Evolutionary conservation across 2,329 filamentous ascomycete species (phyloP).

Genomic region (Colletotrichum paranaense): DNA sequence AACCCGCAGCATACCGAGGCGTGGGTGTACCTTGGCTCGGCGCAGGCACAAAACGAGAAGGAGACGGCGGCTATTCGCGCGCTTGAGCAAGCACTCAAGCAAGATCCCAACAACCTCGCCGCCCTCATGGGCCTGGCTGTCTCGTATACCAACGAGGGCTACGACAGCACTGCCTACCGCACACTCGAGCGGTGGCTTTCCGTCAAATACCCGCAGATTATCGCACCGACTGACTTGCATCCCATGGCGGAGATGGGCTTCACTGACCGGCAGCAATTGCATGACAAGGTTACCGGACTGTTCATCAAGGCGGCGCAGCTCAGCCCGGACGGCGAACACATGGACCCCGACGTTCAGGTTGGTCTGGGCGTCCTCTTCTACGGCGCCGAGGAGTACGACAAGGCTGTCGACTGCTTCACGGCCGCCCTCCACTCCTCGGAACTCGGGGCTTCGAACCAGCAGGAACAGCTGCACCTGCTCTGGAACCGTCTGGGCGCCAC

Average conservation of each 20-base stretch:
- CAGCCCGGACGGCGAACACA: constrained; percentile 90
- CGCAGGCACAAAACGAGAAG: constrained; percentile 98
- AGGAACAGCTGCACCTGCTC: constrained; percentile 88
- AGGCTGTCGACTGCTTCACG: constrained; percentile 98
- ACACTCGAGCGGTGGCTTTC: constrained; percentile 97
- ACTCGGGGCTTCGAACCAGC: constrained; percentile 83
- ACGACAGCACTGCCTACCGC: constrained; percentile 95
- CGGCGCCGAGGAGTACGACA: constrained; percentile 96
- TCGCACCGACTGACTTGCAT: constrained; percentile 77
- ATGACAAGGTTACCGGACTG: constrained; percentile 88
- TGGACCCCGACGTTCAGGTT: constrained; percentile 99
- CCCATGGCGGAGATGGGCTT: constrained; percentile 88
- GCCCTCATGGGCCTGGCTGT: constrained; percentile 96
- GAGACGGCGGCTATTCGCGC: constrained; percentile 95
- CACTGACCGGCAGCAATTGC: constrained; percentile 89
- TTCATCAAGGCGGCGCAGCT: constrained; percentile 95
- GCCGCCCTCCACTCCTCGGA: constrained; percentile 89
- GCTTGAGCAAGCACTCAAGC: constrained; percentile 88
- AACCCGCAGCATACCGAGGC: constrained; percentile 89
- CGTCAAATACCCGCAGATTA: constrained; percentile 90
- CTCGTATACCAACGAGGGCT: constrained; percentile 98
- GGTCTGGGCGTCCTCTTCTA: constrained; percentile 97
- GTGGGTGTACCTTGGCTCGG: constrained; percentile 91
- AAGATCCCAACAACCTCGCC: constrained; percentile 87
- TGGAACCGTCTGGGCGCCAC: constrained; percentile 98